Evolutionary conservation across 2,329 filamentous ascomycete species (phyloP).

Genomic region (Talaromyces sp.): DNA sequence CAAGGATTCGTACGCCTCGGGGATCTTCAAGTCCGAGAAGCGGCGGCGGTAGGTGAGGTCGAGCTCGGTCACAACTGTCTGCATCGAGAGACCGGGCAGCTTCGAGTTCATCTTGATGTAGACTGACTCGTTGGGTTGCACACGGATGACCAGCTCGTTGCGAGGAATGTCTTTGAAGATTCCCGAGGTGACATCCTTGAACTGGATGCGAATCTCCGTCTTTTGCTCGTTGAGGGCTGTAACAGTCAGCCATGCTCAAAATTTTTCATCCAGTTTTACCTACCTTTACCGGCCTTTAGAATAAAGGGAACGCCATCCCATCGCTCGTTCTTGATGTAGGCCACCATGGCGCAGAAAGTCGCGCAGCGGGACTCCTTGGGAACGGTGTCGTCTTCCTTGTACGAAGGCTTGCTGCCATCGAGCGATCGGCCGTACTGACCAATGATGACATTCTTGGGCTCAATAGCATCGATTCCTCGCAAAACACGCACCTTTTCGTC

Average conservation of each 20-base stretch:
- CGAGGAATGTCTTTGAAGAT: conserved; percentile 99
- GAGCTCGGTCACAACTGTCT: conserved; percentile 97
- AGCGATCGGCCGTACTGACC: conserved; percentile 96
- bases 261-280: background rate
- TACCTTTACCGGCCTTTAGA: conserved; percentile 91
- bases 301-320: conserved; percentile 99
- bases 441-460: conserved; percentile 99
- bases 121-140: conserved; percentile 98
- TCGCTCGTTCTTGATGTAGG: conserved; percentile 98
- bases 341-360: conserved; percentile 94
- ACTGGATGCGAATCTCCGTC: conserved; percentile 98
- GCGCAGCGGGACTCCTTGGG: conserved; percentile 96
- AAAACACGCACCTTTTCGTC: conserved; percentile 97
- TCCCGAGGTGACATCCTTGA: conserved; percentile 98
- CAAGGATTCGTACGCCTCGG: conserved; percentile 96
- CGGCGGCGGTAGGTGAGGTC: conserved; percentile 96
- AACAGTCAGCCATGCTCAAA: conserved; percentile 16
- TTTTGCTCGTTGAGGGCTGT: conserved; percentile 95
- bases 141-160: conserved; percentile 98
- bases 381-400: conserved; percentile 98
- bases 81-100: conserved; percentile 96
- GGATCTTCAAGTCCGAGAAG: conserved; percentile 99
- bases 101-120: conserved; percentile 99
- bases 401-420: conserved; percentile 92
- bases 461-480: conserved; percentile 85